phyloP scores from a whole-genome alignment of 768 basidiomycete genomes.

The Lanmaoa pseudosensibilis region DNA sequence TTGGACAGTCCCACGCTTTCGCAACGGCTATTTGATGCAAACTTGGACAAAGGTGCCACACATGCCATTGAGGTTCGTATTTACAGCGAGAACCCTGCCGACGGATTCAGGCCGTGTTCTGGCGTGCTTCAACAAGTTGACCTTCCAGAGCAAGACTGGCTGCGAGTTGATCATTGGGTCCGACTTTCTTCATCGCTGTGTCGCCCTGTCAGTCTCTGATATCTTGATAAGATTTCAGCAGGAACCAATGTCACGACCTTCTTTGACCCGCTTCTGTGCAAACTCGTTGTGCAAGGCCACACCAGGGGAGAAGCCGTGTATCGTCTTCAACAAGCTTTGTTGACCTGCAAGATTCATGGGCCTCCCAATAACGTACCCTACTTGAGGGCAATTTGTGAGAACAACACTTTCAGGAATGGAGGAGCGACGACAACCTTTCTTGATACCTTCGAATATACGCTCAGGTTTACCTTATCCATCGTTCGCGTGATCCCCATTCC shows the following conservation, averaged over 20 bases:
- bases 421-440: constrained; percentile 51
- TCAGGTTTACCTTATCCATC: constrained; percentile 33
- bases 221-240: constrained; percentile 41
- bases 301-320: constrained; percentile 47
- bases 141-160: constrained; percentile 45
- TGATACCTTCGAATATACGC: constrained; percentile 41
- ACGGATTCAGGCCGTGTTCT: constrained; percentile 56
- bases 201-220: neutral
- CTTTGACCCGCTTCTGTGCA: constrained; percentile 61
- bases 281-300: constrained; percentile 53
- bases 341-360: constrained; percentile 46
- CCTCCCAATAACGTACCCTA: constrained; percentile 62
- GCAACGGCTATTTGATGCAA: constrained; percentile 39
- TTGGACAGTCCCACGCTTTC: constrained; percentile 32
- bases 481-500: neutral
- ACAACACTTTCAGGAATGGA: constrained; percentile 42
- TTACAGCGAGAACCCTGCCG: constrained; percentile 63
- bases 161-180: constrained; percentile 64
- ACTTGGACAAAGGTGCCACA: constrained; percentile 9
- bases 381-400: constrained; percentile 44
- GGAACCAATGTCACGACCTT: constrained; percentile 51
- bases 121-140: constrained; percentile 61
- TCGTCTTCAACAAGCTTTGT: constrained; percentile 42
- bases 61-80: constrained; percentile 59
- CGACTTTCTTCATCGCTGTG: constrained; percentile 12